Base-by-base conservation (phyloP, 495 filamentous ascomycete genomes). In the Apiosordaria backusii region DNA sequence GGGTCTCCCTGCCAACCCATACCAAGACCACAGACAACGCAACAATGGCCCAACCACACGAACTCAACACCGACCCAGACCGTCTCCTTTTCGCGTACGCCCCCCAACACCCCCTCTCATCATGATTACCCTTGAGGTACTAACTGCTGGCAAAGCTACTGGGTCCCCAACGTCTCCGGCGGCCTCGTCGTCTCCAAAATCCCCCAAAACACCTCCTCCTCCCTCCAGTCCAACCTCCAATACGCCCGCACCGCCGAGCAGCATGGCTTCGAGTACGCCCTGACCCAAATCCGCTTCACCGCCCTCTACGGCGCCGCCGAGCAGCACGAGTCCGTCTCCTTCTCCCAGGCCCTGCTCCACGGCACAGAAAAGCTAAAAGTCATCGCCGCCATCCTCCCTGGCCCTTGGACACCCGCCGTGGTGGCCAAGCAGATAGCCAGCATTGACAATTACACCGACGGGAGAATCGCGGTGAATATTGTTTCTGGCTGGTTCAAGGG, bases 401-500 rank as follows among this genome's bases (percentile, higher is more conserved):
- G 80, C 21, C 80, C 80, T 4, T 84, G 80, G 81, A 82, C 81
- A 65, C 81, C 81, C 16, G 77, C 80, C 7, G 71, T 83, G 3
- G 81, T 77, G 26, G 81, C 81, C 60, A 84, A 84, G 71, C 80
- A 82, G 67, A 75, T 83, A 58, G 79, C 81, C 15, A 78, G 75
- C 66, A 82, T 83, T 70, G 81, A 84, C 67, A 68, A 82, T 57
- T 84, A 82, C 60, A 74, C 74, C 45, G 74, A 78, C 55, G 81
- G 80, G 24, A 76, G 80, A 23, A 75, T 81, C 64, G 77, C 81
- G 10, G 79, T 84, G 50, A 82, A 82, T 67, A 74, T 84, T 18
- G 80, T 82, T 10, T 79, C 76, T 25, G 81, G 81, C 40, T 84
- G 80, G 80, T 82, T 83, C 71, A 84, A 83, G 70, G 72, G 74